Conservation (phyloP, 1,284 basidiomycete genomes). For the Ceratobasidium sp. region DNA sequence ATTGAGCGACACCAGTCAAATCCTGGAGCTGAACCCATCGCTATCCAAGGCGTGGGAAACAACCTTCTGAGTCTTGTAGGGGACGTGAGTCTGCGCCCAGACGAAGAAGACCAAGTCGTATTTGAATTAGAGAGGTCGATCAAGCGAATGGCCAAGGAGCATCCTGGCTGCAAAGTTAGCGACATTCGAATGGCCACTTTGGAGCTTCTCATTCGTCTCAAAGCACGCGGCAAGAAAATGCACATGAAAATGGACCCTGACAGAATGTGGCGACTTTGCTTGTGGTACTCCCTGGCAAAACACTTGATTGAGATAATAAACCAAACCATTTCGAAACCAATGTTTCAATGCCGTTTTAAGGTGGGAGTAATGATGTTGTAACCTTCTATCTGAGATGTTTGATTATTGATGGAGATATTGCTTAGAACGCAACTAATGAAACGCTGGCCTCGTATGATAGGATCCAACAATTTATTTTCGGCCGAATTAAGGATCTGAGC, state of each 20-base stretch:
- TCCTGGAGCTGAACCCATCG: not conserved
- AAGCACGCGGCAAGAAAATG: not conserved
- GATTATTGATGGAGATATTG: too few relatives aligned
- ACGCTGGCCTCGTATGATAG: too few relatives aligned
- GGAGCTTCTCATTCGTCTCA: not conserved
- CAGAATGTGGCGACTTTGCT: not conserved
- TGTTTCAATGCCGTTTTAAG: too few relatives aligned
- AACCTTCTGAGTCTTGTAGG: not conserved
- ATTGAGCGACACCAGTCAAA: not conserved
- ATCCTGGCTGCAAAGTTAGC: not conserved
- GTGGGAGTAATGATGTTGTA: too few relatives aligned
- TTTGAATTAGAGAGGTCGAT: not conserved
- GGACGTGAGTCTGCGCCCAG: not conserved
- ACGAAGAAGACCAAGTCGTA: conserved; percentile 1
- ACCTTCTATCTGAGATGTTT: too few relatives aligned
- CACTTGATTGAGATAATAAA: too few relatives aligned
- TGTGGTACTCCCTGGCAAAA: conserved; percentile 1
- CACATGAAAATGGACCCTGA: not conserved
- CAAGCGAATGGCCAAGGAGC: not conserved
- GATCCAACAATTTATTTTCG: too few relatives aligned
- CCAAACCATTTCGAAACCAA: too few relatives aligned
- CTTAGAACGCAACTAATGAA: too few relatives aligned
- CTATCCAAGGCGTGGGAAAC: not conserved
- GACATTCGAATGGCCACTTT: not conserved
- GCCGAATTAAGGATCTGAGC: too few relatives aligned